These are phyloP conservation scores for Neltuma alba DNA, from an alignment of 306 rosid species.

Conservation along the genomic window DNA sequence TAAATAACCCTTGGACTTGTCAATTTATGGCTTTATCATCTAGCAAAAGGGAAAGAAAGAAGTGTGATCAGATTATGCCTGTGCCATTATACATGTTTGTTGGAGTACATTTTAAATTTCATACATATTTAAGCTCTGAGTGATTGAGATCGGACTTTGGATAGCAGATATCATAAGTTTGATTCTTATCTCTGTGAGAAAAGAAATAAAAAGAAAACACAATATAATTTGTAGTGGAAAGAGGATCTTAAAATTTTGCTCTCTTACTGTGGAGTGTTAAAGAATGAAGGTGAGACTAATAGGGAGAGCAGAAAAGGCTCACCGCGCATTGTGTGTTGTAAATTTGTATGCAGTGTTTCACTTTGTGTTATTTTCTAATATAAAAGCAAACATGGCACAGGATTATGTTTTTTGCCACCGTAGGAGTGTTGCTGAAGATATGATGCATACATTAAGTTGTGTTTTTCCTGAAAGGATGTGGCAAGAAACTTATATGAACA, in stretches of 20 bases:
- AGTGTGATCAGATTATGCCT: neutral
- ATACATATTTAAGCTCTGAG: neutral
- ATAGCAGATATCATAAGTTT: neutral
- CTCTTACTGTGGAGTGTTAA: neutral
- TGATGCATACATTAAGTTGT: too few species aligned
- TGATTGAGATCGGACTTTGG: neutral
- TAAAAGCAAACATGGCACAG: neutral
- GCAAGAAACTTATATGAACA: neutral
- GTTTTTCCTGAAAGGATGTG: neutral
- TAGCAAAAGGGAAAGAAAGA: neutral
- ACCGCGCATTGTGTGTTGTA: neutral
- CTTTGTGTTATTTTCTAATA: too few species aligned
- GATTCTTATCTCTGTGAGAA: neutral
- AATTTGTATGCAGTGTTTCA: neutral
- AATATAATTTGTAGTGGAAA: too few species aligned
- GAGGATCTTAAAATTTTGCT: neutral
- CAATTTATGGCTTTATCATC: neutral
- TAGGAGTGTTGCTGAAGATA: too few species aligned
- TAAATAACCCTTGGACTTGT: neutral
- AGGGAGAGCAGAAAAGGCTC: neutral
- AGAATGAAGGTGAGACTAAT: neutral
- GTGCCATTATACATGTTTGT: neutral
- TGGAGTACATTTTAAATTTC: neutral
- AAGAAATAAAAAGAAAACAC: neutral
- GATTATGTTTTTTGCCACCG: too few species aligned